Evolutionary conservation across 495 filamentous ascomycete genomes (phyloP), one percentile per base, ranked within the genome.

Genomic region (Penicillium malachiteum): DNA sequence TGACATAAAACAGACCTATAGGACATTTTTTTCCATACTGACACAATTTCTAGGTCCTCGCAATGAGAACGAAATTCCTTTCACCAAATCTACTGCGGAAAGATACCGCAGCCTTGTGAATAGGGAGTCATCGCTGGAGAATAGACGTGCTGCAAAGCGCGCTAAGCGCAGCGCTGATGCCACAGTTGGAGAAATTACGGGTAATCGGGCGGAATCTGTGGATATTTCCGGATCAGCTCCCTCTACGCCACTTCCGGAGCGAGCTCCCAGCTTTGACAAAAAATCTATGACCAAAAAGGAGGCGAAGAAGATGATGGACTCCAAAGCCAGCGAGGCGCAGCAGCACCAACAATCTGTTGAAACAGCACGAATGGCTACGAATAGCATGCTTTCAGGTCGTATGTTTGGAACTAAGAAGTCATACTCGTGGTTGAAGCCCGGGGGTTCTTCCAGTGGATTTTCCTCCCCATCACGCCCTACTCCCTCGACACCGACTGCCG

Each of bases 241-340:
- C 11, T 75, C 76, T 5, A 74, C 73, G 0, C 66, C 76, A 2
- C 65, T 79, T 17, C 70, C 62, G 5, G 77, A 80, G 11, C 58
- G 67, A 33, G 71, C 78, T 2, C 71, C 80, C 12, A 74, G 71
- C 17, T 50, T 78, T 10, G 81, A 83, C 49, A 79, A 77, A 49
- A 86, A 85, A 59, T 80, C 82, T 17, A 68, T 83, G 31, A 73
- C 73, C 21, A 83, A 81, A 56, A 81, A 82, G 50, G 78, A 80
- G 56, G 69, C 75, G 21, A 78, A 66, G 59, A 85, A 83, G 57
- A 58, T 77, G 46, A 66, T 72, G 17, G 78, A 82, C 41, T 68
- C 75, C 12, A 77, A 77, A 48, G 72, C 72, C 38, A 80, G 64
- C 47, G 81, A 82, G 55, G 76, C 73, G 3, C 72, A 76, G 43